phyloP scores from a whole-genome alignment of 345 rosid genomes.

The Draba incana region DNA sequence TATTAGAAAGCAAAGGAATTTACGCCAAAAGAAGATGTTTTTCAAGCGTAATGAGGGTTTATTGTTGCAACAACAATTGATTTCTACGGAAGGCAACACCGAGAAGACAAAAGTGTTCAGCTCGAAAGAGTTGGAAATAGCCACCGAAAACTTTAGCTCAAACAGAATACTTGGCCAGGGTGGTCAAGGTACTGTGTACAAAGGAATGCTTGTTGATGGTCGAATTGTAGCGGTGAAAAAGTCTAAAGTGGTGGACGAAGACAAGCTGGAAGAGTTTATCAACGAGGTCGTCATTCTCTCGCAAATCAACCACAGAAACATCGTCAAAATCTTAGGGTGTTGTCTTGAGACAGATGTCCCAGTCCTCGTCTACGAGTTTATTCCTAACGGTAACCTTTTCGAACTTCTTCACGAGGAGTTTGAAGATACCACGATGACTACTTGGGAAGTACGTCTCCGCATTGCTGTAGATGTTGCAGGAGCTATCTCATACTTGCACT shows the following conservation, averaged over 20 bases:
- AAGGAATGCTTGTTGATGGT: conserved; percentile 5
- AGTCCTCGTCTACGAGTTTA: neutral
- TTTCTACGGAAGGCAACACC: neutral
- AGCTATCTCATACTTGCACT: conserved; percentile 22
- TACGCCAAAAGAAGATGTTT: neutral
- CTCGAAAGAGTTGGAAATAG: too few species aligned
- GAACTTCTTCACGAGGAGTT: conserved; percentile 5
- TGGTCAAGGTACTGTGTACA: too few species aligned
- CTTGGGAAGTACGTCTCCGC: conserved; percentile 14
- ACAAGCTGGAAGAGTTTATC: conserved; percentile 4
- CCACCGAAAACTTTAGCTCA: too few species aligned
- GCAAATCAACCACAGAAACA: conserved; percentile 7
- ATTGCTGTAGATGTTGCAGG: conserved; percentile 19
- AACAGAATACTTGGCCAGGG: too few species aligned
- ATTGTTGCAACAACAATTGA: conserved; percentile 9
- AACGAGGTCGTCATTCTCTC: conserved; percentile 20
- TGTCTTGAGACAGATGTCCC: conserved; percentile 13
- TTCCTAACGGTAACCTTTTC: conserved; percentile 25
- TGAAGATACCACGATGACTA: neutral
- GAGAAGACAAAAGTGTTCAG: neutral
- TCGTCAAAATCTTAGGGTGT: conserved; percentile 9
- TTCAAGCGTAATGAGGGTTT: conserved; percentile 18
- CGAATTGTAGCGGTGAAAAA: conserved; percentile 4
- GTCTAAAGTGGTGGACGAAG: conserved; percentile 6
- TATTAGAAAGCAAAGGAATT: neutral